Base-by-base conservation (phyloP, 805 yeast species). In the Kluyveromyces siamensis region DNA sequence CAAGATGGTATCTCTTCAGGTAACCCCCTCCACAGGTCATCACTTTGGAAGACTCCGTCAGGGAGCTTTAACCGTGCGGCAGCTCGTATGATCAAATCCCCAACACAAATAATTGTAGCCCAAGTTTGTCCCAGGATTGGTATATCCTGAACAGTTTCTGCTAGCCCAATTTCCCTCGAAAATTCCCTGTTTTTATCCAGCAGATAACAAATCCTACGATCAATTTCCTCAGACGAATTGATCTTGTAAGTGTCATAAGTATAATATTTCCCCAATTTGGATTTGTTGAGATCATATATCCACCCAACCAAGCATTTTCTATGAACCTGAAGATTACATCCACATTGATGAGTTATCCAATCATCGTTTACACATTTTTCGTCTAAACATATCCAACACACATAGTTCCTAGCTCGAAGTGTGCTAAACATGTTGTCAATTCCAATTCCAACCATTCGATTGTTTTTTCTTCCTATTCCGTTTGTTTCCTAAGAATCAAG, bases 361-460 rank as follows among this genome's bases (percentile, higher is more conserved):
- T 52, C 40, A 11, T 50, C 37, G 27, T 50, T 49, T 33, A 48
- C 48, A 3, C 35, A 48, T 11, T 58, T 51, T 37, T 55, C 58
- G n/a, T 61, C 65, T 17, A 63, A 42, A 41, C 67, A 63, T 9
- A 63, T 55, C 67, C 67, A 63, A 45, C 67, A 63, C 2, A 45
- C 47, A 35, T 55, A 57, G 18, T 46, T 48, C 27, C 50, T 44
- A 18, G 35, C 2, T 11, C 35, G 35, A 30, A 30, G 35, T 30
- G 35, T 30, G 7, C 14, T 7, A 4, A 30, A 21, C 25, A 21
- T 21, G 6, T 3, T 21, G 25, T 21, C 25, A 21, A 21, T 21
- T 6, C 25, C 25, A 21, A 21, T 21, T 21, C 25, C 25, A 21
- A 21, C 25, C 25, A 21, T 21, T 21, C 6, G 25, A 6, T 6